These are phyloP conservation scores for Nepenthes alata DNA, from an alignment of 179 eudicot species.

Conservation along the genomic window DNA sequence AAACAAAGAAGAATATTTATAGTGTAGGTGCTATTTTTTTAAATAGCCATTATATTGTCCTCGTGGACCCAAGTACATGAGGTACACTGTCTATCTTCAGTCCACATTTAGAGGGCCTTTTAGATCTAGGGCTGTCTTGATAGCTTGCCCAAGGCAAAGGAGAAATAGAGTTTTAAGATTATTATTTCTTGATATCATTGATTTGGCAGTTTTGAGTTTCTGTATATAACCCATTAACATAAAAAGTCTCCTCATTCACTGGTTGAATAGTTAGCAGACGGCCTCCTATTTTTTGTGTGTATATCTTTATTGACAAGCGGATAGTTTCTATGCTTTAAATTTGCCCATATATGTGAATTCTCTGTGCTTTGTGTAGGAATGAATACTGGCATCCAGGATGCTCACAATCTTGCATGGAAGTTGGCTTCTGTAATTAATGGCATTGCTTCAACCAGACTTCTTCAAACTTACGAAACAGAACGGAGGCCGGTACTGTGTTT, in stretches of 20 bases:
- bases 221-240: not conserved
- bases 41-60: too few species aligned
- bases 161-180: too few species aligned
- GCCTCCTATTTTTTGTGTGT: not conserved
- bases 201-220: not conserved
- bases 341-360: not conserved
- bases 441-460: conserved; percentile 50
- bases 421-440: conserved; percentile 63
- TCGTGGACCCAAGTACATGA: not conserved
- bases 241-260: not conserved
- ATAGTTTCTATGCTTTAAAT: not conserved
- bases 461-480: conserved; percentile 73
- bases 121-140: too few species aligned
- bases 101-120: too few species aligned
- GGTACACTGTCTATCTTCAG: not conserved
- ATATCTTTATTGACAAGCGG: not conserved
- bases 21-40: too few species aligned
- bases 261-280: not conserved
- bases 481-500: conserved; percentile 59
- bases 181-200: not conserved
- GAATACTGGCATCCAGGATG: conserved; percentile 99
- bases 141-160: too few species aligned
- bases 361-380: conserved; percentile 44
- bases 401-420: conserved; percentile 97
- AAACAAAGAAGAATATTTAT: too few species aligned